phyloP scores from a whole-genome alignment of 306 rosid genomes.

The Acmispon strigosus region DNA sequence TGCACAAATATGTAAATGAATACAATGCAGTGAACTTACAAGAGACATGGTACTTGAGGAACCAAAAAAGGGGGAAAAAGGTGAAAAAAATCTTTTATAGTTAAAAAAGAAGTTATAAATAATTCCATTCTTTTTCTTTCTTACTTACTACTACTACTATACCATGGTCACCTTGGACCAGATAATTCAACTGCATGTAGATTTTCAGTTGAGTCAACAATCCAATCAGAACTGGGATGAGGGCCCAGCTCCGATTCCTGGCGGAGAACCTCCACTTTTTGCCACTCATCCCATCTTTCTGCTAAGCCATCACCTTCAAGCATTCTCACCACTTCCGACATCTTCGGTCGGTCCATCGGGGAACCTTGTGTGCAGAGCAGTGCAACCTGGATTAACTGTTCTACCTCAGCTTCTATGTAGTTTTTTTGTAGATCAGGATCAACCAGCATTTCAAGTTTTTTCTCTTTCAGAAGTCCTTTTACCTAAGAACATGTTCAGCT shows the following conservation, averaged over 20 bases:
- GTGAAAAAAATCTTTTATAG: conserved; percentile 34
- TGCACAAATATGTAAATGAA: conserved; percentile 81
- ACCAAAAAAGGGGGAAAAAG: background rate
- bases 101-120: conserved; percentile 48
- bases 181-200: conserved; percentile 95
- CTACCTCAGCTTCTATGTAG: conserved; percentile 87
- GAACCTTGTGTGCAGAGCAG: conserved; percentile 97
- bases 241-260: conserved; percentile 91
- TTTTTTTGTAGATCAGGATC: conserved; percentile 91
- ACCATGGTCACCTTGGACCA: conserved; percentile 91
- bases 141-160: conserved; percentile 11
- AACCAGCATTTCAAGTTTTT: conserved; percentile 83
- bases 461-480: conserved; percentile 88
- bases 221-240: conserved; percentile 90
- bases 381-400: conserved; percentile 93
- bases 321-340: conserved; percentile 98
- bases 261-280: conserved; percentile 84
- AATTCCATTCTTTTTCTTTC: conserved; percentile 20
- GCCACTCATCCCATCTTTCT: conserved; percentile 99
- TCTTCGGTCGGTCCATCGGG: conserved; percentile 94
- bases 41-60: conserved; percentile 31
- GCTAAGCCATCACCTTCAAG: conserved; percentile 98
- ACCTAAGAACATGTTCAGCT: conserved; percentile 47
- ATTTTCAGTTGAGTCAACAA: conserved; percentile 91
- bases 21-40: conserved; percentile 61